Conservation (phyloP, 352 stramenopile genomes). For the Hyaloperonospora brassicae region DNA sequence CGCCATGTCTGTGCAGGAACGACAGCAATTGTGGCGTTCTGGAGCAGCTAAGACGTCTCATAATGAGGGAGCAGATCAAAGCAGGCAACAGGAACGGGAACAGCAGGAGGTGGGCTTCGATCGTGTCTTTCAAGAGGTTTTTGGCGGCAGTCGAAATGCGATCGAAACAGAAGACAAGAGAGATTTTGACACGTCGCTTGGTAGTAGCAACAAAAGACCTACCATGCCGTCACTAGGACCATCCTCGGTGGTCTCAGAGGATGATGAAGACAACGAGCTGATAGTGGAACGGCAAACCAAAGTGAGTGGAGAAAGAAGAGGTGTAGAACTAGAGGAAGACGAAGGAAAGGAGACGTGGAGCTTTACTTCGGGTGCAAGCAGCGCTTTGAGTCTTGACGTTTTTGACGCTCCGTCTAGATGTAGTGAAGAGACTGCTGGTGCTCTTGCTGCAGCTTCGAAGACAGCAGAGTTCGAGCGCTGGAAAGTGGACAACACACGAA, state of each 20-base stretch:
- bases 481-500: constrained; percentile 47
- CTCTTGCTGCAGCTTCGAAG: constrained; percentile 6
- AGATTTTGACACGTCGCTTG: constrained; percentile 12
- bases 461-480: constrained; percentile 39
- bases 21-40: constrained; percentile 24
- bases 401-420: constrained; percentile 23
- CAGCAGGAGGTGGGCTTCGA: constrained; percentile 41
- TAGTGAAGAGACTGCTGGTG: background rate
- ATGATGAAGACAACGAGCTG: constrained; percentile 2
- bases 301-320: constrained; percentile 7
- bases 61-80: constrained; percentile 9
- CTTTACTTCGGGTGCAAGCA: constrained; percentile 28
- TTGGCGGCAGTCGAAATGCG: constrained; percentile 18
- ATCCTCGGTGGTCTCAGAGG: background rate
- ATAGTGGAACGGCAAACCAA: constrained; percentile 1
- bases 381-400: constrained; percentile 28
- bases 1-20: constrained; percentile 20
- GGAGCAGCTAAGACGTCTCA: constrained; percentile 16
- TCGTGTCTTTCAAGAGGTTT: constrained; percentile 44
- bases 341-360: constrained; percentile 19
- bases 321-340: constrained; percentile 9
- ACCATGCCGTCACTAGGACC: constrained; percentile 1
- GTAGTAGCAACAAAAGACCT: background rate
- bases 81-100: constrained; percentile 27
- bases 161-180: constrained; percentile 17